A percentile compares a stretch with the other conserved stretches of the same genome.
phyloP scores from a whole-genome alignment of 2,329 filamentous ascomycete species.

The Phoma sp. region DNA sequence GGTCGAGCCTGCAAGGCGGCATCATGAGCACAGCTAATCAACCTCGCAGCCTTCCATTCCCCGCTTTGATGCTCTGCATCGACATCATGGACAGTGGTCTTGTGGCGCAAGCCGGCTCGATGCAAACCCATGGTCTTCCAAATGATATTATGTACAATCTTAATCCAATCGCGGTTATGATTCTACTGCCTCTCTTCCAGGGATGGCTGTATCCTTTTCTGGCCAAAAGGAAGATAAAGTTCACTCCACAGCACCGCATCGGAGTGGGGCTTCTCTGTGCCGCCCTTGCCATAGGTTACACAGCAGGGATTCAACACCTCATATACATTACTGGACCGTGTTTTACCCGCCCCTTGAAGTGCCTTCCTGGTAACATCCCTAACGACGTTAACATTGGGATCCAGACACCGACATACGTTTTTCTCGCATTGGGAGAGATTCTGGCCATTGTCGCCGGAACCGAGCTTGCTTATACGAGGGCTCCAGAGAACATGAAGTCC shows the following conservation, averaged over 20 bases:
- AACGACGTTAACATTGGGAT: conserved; percentile 46
- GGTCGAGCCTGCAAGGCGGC: too few species aligned
- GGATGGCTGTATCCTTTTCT: conserved; percentile 40
- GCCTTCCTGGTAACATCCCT: conserved; percentile 32
- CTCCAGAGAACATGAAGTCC: conserved; percentile 46
- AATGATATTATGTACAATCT: conserved; percentile 78
- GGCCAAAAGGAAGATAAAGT: conserved; percentile 11
- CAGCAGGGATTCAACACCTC: conserved; percentile 28
- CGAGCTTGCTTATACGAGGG: conserved; percentile 49
- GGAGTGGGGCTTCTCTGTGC: conserved; percentile 21
- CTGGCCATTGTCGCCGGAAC: conserved; percentile 47
- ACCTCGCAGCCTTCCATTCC: conserved; percentile 10
- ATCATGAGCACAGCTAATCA: background rate
- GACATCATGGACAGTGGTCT: conserved; percentile 32
- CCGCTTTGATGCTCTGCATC: conserved; percentile 28
- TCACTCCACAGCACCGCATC: conserved; percentile 20
- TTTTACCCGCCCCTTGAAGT: conserved; percentile 45
- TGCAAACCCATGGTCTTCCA: conserved; percentile 64
- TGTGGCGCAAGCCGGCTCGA: conserved; percentile 30
- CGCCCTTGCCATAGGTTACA: conserved; percentile 25
- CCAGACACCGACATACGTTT: conserved; percentile 45
- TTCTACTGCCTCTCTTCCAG: conserved; percentile 46
- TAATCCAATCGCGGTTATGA: conserved; percentile 73
- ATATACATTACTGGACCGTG: conserved; percentile 36
- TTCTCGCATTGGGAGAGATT: conserved; percentile 48